phyloP scores from a whole-genome alignment of 225 moss, liverwort and hornwort genomes.

The Straminergon stramineum region DNA sequence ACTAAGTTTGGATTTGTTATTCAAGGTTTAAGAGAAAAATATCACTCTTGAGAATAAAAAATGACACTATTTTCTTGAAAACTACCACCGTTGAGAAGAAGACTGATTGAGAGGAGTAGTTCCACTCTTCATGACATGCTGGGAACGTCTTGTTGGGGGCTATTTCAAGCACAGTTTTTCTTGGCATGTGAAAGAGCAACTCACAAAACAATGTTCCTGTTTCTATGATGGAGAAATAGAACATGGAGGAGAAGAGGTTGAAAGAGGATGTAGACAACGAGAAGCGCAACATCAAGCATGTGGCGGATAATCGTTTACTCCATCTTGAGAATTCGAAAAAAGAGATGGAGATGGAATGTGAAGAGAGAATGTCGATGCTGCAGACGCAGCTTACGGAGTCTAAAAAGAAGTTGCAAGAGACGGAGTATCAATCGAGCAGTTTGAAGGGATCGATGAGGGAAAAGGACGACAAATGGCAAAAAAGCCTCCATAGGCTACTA shows the following conservation, averaged over 20 bases:
- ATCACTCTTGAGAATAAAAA: background rate
- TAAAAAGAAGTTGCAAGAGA: constrained; percentile 27
- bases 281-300: constrained; percentile 16
- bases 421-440: constrained; percentile 26
- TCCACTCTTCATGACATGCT: background rate
- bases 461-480: constrained; percentile 24
- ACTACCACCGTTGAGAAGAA: background rate
- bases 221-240: constrained; percentile 11
- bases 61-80: no score
- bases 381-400: constrained; percentile 43
- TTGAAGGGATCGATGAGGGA: constrained; percentile 9
- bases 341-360: constrained; percentile 29
- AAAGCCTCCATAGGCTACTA: constrained; percentile 4
- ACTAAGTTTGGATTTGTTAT: background rate
- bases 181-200: background rate
- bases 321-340: constrained; percentile 29
- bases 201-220: background rate
- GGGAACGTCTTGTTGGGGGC: background rate
- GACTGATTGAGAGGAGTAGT: background rate
- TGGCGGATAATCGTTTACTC: constrained; percentile 23
- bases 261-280: constrained; percentile 27
- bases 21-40: background rate
- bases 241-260: constrained; percentile 12
- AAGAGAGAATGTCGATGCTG: constrained; percentile 17
- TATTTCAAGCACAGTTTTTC: background rate